Evolutionary conservation across 1,139 yeast genomes (phyloP).

Genomic region (Scheffersomyces stambukii): DNA sequence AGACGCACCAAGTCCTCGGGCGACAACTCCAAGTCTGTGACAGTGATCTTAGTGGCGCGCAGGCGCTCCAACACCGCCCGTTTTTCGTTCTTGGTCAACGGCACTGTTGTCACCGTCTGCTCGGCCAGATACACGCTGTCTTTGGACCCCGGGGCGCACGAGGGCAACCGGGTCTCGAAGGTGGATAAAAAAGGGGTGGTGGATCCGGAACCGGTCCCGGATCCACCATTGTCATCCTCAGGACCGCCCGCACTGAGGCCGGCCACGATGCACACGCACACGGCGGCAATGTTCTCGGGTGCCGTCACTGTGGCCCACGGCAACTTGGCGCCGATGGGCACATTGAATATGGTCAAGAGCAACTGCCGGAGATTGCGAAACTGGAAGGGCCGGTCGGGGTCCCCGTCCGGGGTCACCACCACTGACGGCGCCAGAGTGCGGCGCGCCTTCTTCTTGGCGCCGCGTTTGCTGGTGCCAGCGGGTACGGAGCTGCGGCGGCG

Average conservation of each 20-base stretch:
- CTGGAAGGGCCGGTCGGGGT: constrained; percentile 18
- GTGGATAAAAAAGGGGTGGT: too few relatives aligned
- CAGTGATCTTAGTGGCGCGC: constrained; percentile 39
- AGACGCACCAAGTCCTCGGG: constrained; percentile 42
- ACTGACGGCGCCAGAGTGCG: constrained; percentile 6
- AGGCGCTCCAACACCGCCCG: constrained; percentile 26
- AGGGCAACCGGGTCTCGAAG: background rate
- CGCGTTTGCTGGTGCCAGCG: background rate
- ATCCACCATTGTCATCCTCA: constrained; percentile 17
- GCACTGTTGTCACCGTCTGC: constrained; percentile 52
- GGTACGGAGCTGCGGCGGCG: constrained; percentile 1
- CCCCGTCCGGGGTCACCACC: constrained; percentile 10
- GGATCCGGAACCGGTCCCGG: too few relatives aligned
- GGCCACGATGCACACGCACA: constrained; percentile 62
- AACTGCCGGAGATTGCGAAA: constrained; percentile 50
- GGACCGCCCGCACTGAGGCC: constrained; percentile 55
- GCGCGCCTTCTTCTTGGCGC: constrained; percentile 26
- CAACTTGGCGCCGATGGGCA: constrained; percentile 17
- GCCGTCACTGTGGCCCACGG: constrained; percentile 34
- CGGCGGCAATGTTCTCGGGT: constrained; percentile 26
- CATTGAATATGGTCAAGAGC: constrained; percentile 43
- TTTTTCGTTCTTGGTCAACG: constrained; percentile 53
- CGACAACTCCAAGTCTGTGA: constrained; percentile 51
- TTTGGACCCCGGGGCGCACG: constrained; percentile 58
- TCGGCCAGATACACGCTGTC: constrained; percentile 53